phyloP scores from a whole-genome alignment of 2,329 filamentous ascomycete genomes.

The Volutella citrinella region DNA sequence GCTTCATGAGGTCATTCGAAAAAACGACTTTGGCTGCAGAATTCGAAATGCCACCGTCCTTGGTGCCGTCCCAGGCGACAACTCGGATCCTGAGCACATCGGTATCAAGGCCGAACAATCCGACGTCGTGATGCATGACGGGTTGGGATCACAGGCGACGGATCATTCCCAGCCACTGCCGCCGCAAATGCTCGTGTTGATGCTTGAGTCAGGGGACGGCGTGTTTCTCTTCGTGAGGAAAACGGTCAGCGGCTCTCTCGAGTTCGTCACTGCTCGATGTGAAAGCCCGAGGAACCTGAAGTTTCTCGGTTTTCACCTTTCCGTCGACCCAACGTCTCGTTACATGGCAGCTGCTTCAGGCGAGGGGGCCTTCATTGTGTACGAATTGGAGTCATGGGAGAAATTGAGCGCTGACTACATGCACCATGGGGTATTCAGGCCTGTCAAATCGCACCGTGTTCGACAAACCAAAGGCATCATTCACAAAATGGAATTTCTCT shows the following conservation, averaged over 20 bases:
- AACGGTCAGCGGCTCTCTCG: constrained; percentile 39
- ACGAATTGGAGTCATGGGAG: constrained; percentile 60
- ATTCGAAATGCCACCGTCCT: constrained; percentile 80
- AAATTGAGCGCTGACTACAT: constrained; percentile 50
- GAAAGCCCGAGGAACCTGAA: constrained; percentile 56
- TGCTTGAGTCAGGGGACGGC: constrained; percentile 69
- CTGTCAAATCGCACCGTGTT: constrained; percentile 49
- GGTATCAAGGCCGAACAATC: constrained; percentile 39
- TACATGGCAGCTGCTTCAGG: constrained; percentile 68
- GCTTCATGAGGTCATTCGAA: constrained; percentile 72
- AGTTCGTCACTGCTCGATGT: constrained; percentile 60
- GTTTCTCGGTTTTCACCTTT: constrained; percentile 64
- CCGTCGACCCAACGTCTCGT: constrained; percentile 72
- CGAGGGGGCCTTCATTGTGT: constrained; percentile 69
- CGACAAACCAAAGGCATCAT: constrained; percentile 67
- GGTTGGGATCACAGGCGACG: constrained; percentile 9
- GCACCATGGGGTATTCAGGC: constrained; percentile 45
- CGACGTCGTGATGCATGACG: constrained; percentile 36
- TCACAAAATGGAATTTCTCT: constrained; percentile 82
- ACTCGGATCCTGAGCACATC: constrained; percentile 18
- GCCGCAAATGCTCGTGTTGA: constrained; percentile 77
- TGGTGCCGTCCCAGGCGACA: constrained; percentile 44
- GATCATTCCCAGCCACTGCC: constrained; percentile 44
- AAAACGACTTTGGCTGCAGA: constrained; percentile 72
- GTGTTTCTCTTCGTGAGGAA: constrained; percentile 71